A percentile compares a stretch with the other conserved stretches of the same genome.
Conservation (phyloP, 2,329 filamentous ascomycete species). For the Aspergillus fumigatus region DNA sequence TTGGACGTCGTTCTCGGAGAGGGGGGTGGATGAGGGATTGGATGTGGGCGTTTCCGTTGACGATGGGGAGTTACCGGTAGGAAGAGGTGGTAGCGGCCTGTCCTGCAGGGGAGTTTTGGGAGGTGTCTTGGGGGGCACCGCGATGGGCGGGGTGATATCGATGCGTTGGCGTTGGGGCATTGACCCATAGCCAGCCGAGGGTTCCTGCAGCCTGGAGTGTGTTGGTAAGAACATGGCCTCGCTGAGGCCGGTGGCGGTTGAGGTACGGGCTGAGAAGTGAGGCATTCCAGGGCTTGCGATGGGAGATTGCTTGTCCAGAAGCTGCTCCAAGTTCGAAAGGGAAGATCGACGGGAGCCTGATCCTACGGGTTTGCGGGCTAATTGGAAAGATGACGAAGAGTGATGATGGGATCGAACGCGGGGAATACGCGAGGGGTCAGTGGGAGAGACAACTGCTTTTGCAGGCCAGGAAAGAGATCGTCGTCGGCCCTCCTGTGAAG, state of each 20-base stretch:
- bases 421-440: slow-evolving; percentile 14
- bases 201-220: slow-evolving; percentile 8
- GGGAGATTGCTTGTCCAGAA: slow-evolving; percentile 15
- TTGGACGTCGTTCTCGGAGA: slow-evolving; percentile 2
- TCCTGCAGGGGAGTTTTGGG: slow-evolving; percentile 19
- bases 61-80: slow-evolving; percentile 10
- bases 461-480: slow-evolving; percentile 27
- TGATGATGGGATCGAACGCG: slow-evolving; percentile 14
- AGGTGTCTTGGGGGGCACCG: slow-evolving; percentile 13
- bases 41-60: neutral
- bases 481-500: slow-evolving; percentile 24
- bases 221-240: slow-evolving; percentile 8
- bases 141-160: neutral
- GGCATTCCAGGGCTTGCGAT: slow-evolving; percentile 23
- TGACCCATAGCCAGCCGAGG: slow-evolving; percentile 8
- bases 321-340: slow-evolving; percentile 19
- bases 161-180: neutral
- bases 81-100: slow-evolving; percentile 20
- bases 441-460: slow-evolving; percentile 26
- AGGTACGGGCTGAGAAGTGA: slow-evolving; percentile 25
- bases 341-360: slow-evolving; percentile 27
- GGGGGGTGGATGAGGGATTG: slow-evolving; percentile 6
- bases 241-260: slow-evolving; percentile 11
- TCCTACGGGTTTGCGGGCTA: slow-evolving; percentile 36
- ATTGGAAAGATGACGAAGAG: slow-evolving; percentile 23